Evolutionary conservation across 1,284 basidiomycete species (phyloP).

Genomic region (Leccinum brunneo-olivaceum): DNA sequence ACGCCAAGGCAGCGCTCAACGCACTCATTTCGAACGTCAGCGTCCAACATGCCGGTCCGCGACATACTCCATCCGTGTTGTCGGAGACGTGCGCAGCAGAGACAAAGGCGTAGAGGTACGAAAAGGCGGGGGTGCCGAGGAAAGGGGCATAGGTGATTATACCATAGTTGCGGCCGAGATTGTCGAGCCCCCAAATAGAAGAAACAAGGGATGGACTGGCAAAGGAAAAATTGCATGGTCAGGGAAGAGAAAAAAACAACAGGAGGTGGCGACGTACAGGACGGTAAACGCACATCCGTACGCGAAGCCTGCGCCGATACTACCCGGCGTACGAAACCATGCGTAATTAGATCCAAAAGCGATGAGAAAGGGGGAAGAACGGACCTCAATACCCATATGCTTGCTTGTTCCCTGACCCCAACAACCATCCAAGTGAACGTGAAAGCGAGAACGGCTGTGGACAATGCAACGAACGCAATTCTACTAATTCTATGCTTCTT

Average conservation of each 20-base stretch:
- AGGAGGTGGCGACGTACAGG: slow-evolving; percentile 41
- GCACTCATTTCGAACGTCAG: slow-evolving; percentile 54
- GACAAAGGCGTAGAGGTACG: slow-evolving; percentile 68
- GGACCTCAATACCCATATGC: slow-evolving; percentile 60
- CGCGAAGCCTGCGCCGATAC: slow-evolving; percentile 55
- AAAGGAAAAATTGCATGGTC: neutral
- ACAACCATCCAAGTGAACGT: slow-evolving; percentile 51
- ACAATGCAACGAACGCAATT: slow-evolving; percentile 48
- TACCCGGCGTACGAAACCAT: neutral
- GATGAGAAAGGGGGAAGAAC: slow-evolving; percentile 7
- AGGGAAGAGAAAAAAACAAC: neutral
- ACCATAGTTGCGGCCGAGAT: slow-evolving; percentile 70
- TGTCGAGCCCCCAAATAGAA: slow-evolving; percentile 60
- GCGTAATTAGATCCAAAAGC: slow-evolving; percentile 1
- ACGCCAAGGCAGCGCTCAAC: slow-evolving; percentile 38
- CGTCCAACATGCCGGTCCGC: slow-evolving; percentile 57
- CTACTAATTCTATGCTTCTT: slow-evolving; percentile 54
- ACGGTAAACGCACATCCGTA: slow-evolving; percentile 67
- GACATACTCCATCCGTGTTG: slow-evolving; percentile 39
- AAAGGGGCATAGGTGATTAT: slow-evolving; percentile 67
- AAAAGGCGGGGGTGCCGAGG: slow-evolving; percentile 65
- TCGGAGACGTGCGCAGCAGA: slow-evolving; percentile 40
- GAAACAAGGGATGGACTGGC: slow-evolving; percentile 61
- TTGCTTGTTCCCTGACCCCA: slow-evolving; percentile 40
- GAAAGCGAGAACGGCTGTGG: slow-evolving; percentile 41